Evolutionary conservation across 2,329 filamentous ascomycete species (phyloP), one percentile per base, ranked within the genome.

Genomic region (Waltergamsia citrina): DNA sequence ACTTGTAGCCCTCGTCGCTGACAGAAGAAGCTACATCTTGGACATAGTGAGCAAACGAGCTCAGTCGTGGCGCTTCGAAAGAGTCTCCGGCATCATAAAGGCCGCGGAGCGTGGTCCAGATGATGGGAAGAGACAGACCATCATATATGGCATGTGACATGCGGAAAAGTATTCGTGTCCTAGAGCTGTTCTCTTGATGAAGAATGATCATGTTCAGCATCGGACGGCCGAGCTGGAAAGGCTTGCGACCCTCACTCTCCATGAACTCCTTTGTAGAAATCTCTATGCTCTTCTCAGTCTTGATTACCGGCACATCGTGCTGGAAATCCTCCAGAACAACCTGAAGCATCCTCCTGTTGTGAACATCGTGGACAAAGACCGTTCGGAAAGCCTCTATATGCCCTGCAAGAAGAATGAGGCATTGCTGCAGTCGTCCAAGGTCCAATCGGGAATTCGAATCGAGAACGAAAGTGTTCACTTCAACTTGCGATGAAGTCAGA

Each of bases 61-160:
- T 38, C 3, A 42, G 32, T 6, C 36, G 34, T 12, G 40, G 14
- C 5, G n/a, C n/a, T n/a, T n/a, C n/a, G 29, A 22, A 29, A 44
- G 35, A 2, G n/a, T 15, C 14, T 21, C 33, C 11, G 31, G 38
- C 3, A 12, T 30, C 38, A 24, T 43, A 48, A 0, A 46, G 29
- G 1, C 31, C 20, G 11, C 43, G 41, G 15, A 48, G 38, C 5
- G 27, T 34, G 14, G 37, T 33, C n/a, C 43, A 21, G n/a, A 48
- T 35, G 19, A 38, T 22, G 18, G 42, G 39, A 2, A 48, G 12
- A 11, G 44, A 47, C 24, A 45, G 6, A 12, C 45, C 45, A 15
- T 48, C 46, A 12, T 48, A 48, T 21, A 48, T 12, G 12, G 45
- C 45, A 17, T 48, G 46, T 3, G 42, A 46, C 20, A 45, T 21